Percentiles rank a stretch among this genome's conserved stretches.
Conservation (phyloP, 306 rosid species). For the apple (Malus domestica) region DNA sequence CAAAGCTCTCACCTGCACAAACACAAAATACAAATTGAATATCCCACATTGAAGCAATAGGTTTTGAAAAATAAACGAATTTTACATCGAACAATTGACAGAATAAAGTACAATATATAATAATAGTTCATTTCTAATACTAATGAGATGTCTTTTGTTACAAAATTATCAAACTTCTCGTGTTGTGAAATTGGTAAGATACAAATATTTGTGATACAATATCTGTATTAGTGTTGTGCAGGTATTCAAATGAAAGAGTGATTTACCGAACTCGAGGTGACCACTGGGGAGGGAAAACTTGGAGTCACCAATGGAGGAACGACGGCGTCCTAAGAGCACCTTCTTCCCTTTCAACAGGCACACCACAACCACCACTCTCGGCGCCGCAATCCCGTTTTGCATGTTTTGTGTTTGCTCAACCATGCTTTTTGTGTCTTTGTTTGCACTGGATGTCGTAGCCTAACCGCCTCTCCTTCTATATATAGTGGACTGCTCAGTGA, state of each 20-base stretch:
- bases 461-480: neutral
- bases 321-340: slow-evolving; percentile 22
- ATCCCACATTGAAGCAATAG: neutral
- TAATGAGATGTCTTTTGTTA: no score
- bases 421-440: neutral
- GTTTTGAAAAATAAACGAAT: neutral
- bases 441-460: neutral
- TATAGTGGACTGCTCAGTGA: neutral
- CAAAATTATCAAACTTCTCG: neutral
- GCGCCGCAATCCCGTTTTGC: neutral
- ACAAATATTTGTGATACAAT: neutral
- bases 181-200: neutral
- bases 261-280: slow-evolving; percentile 35
- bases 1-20: slow-evolving; percentile 54
- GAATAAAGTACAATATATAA: neutral
- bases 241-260: neutral
- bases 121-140: neutral
- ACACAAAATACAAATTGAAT: neutral
- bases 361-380: slow-evolving; percentile 23
- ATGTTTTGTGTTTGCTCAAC: neutral
- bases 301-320: slow-evolving; percentile 25
- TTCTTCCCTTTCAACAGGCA: slow-evolving; percentile 10
- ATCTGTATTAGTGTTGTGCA: neutral
- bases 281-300: slow-evolving; percentile 39
- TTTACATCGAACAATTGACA: neutral